Conservation (phyloP, 257 asterid genomes). For the Catharanthus roseus region DNA sequence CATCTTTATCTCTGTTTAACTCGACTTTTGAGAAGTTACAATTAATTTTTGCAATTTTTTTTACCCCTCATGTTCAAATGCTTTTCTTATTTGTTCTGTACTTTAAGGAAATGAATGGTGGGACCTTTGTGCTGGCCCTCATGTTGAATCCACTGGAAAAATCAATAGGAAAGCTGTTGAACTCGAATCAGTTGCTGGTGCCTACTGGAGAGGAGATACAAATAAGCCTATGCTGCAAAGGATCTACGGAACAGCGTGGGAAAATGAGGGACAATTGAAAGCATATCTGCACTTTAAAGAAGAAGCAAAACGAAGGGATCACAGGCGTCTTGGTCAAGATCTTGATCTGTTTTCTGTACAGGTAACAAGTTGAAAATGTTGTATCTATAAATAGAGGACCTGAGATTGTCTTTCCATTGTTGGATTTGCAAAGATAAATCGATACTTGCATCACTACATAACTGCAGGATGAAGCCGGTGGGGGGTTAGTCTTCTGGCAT, state of each 20-base stretch:
- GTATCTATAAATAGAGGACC: neutral
- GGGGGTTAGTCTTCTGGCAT: conserved; percentile 98
- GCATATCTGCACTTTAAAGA: conserved; percentile 86
- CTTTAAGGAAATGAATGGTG: conserved; percentile 86
- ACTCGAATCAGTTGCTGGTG: conserved; percentile 99
- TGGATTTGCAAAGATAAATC: conserved; percentile 19
- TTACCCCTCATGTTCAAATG: neutral
- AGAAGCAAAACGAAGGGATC: conserved; percentile 98
- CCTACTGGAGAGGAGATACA: conserved; percentile 97
- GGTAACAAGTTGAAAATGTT: conserved; percentile 31
- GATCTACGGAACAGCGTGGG: conserved; percentile 99
- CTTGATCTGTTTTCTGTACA: conserved; percentile 96
- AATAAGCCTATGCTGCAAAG: conserved; percentile 90
- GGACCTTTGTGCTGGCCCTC: conserved; percentile 99
- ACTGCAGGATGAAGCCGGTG: conserved; percentile 96
- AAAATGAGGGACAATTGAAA: conserved; percentile 81
- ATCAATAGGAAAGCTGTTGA: conserved; percentile 79
- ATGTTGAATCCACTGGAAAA: conserved; percentile 90
- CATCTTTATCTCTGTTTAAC: neutral
- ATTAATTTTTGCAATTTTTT: neutral
- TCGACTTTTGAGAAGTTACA: neutral
- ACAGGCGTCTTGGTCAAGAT: conserved; percentile 90
- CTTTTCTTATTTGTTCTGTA: conserved; percentile 9
- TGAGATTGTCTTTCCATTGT: neutral
- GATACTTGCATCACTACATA: conserved; percentile 22